Percentiles rank a stretch among this genome's conserved stretches.
These are phyloP conservation scores for Verticillium tricorpus DNA, from an alignment of 2,329 filamentous ascomycete species.

Conservation along the genomic window DNA sequence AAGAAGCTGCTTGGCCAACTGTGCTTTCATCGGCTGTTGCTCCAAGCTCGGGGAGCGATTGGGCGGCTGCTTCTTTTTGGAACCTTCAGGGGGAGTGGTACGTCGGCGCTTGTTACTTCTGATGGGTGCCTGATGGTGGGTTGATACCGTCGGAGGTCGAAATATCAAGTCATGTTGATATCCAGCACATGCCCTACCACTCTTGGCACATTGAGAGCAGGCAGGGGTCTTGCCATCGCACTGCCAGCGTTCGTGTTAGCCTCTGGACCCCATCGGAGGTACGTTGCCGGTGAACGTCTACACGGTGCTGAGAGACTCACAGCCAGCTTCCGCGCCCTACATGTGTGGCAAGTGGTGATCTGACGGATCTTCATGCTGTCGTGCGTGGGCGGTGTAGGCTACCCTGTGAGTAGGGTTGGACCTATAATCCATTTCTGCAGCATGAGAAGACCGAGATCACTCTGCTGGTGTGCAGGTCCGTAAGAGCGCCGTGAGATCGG, in stretches of 20 bases:
- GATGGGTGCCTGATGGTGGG: neutral
- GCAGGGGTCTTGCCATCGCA: constrained; percentile 19
- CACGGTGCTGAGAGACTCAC: constrained; percentile 8
- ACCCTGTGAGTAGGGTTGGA: neutral
- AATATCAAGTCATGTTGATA: constrained; percentile 21
- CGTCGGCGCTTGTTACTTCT: neutral
- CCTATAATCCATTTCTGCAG: neutral
- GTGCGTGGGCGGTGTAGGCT: neutral
- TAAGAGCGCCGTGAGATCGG: neutral
- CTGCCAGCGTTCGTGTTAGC: constrained; percentile 7
- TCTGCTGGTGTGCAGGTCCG: neutral
- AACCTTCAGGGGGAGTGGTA: neutral
- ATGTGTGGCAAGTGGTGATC: constrained; percentile 18
- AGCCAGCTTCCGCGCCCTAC: constrained; percentile 18
- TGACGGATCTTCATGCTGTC: constrained; percentile 17
- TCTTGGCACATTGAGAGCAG: constrained; percentile 18
- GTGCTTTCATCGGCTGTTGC: neutral
- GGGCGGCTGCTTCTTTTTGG: neutral
- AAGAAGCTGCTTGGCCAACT: neutral
- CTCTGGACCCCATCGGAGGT: neutral
- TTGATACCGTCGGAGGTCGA: neutral
- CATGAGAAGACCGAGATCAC: neutral
- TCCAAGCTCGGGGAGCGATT: neutral
- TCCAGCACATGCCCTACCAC: constrained; percentile 15
- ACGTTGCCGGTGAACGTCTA: neutral